Base-by-base conservation (phyloP, 495 filamentous ascomycete genomes). In the Gamarada debralockiae region DNA sequence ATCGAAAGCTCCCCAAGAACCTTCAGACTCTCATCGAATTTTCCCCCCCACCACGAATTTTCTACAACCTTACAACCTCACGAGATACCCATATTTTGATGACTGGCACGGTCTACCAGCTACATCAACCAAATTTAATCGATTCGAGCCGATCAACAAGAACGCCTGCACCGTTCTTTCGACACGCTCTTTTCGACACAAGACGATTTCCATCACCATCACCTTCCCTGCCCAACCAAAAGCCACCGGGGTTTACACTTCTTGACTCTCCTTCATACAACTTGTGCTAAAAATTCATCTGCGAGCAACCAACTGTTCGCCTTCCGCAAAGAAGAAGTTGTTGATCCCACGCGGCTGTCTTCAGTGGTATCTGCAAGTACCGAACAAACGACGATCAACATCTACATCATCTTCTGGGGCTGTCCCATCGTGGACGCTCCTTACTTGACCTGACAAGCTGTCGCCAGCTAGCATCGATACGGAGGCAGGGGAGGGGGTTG, bases 131-230 rank as follows among this genome's bases (percentile, higher is more conserved):
- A 50, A 20, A 34, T 43, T 17, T 18, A 18, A 51, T 36, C 47
- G 45, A 54, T 39, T 37, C 13, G 56, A 59, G 52, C n/a, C n/a
- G n/a, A n/a, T n/a, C n/a, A n/a, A n/a, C n/a, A 59, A 48, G 44
- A 48, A 56, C 60, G 60, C 60, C 60, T 63, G 60, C 60, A 63
- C 60, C 60, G 60, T 57, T 54, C 59, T 53, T 52, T 59, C 53
- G 43, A 62, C 53, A 58, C 56, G 50, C 60, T 63, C 56, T 57
- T 57, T 59, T 57, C 56, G 49, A 36, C 15, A 13, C 27, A 17
- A n/a, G n/a, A n/a, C 33, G 25, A 39, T 24, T 49, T 17, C 48
- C 22, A 38, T 27, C 22, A 17, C 37, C 7, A 33, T 31, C 39
- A 31, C 37, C 37, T 40, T 40, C 15, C 37, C 12, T n/a, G 10